phyloP scores from a whole-genome alignment of 768 basidiomycete genomes.

The Strobilomyces echinocephalus region DNA sequence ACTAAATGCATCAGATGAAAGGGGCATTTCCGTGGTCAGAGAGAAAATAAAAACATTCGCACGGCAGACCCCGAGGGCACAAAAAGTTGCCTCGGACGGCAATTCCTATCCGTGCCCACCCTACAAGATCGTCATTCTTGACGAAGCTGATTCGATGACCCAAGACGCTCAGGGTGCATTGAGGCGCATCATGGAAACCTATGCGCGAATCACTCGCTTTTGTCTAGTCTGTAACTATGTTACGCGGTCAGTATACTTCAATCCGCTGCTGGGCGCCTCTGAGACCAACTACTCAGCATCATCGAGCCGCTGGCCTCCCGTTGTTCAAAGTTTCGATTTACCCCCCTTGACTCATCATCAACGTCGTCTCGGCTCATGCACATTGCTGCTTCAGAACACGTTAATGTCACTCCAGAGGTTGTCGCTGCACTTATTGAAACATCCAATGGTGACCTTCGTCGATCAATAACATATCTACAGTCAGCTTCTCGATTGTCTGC shows the following conservation, averaged over 20 bases:
- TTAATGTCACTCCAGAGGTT: slow-evolving; percentile 54
- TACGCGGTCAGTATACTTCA: slow-evolving; percentile 62
- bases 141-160: slow-evolving; percentile 99
- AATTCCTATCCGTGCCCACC: slow-evolving; percentile 93
- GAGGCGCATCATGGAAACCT: slow-evolving; percentile 99
- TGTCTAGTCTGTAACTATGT: slow-evolving; percentile 99
- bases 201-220: slow-evolving; percentile 93
- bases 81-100: slow-evolving; percentile 64
- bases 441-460: slow-evolving; percentile 89
- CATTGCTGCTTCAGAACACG: slow-evolving; percentile 74
- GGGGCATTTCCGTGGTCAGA: slow-evolving; percentile 93
- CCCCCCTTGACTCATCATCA: slow-evolving; percentile 77
- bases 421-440: slow-evolving; percentile 70
- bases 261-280: background rate
- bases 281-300: slow-evolving; percentile 52
- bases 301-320: slow-evolving; percentile 98
- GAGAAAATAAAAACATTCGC: slow-evolving; percentile 99
- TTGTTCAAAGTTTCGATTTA: slow-evolving; percentile 98
- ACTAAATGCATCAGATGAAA: slow-evolving; percentile 97
- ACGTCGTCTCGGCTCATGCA: slow-evolving; percentile 69
- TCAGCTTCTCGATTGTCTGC: slow-evolving; percentile 86
- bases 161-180: slow-evolving; percentile 98
- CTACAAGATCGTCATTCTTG: slow-evolving; percentile 97
- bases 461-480: slow-evolving; percentile 96
- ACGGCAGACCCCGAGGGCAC: slow-evolving; percentile 83